Base-by-base conservation (phyloP, 2,329 filamentous ascomycete genomes). In the Epichloe gansuensis region DNA sequence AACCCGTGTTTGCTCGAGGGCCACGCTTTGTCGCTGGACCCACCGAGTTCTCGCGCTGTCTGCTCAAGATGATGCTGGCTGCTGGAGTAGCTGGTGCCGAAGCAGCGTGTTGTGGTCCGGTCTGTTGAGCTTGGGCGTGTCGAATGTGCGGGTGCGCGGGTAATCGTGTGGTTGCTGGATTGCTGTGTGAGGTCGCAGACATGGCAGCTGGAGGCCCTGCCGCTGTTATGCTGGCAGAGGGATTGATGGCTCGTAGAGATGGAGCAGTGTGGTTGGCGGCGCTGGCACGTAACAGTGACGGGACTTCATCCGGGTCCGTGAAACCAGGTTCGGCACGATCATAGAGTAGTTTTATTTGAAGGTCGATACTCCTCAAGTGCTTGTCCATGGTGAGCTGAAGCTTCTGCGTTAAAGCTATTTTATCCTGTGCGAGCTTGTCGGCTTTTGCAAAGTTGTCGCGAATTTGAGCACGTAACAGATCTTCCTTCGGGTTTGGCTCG, bases 401-500 rank as follows among this genome's bases (percentile, higher is more conserved):
- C 66, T 85, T 89, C 56, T 83, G 75, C 4, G 81, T 76, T 34
- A 93, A 70, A 3, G 75, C 75, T 50, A 87, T 74, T 71, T 93
- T 93, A 63, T 93, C 87, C 51, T 81, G 77, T 53, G 88, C 81
- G 36, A 93, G 70, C 54, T 81, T 74, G 56, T 89, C 81, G 50
- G 84, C 84, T 58, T 77, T 78, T 55, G 77, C 76, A 61, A 78
- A 91, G 61, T 81, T 82, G 55, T 87, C 81, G 51, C 74, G 69
- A 58, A 91, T 84, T 50, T 78, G 76, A 47, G 80, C 77, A 50
- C 80, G 77, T 61, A 87, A 77, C 13, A 74, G 67, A 12, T 85
- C 81, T 68, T 94, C 87, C 61, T 87, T 87, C 0, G 87, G 85
- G 60, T 91, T 88, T 35, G 76, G 73, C 49, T 82, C 75, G 60